Percentiles rank a stretch among this genome's conserved stretches.
These are phyloP conservation scores for Lachancea nothofagi DNA, from an alignment of 805 yeast species.

Conservation along the genomic window DNA sequence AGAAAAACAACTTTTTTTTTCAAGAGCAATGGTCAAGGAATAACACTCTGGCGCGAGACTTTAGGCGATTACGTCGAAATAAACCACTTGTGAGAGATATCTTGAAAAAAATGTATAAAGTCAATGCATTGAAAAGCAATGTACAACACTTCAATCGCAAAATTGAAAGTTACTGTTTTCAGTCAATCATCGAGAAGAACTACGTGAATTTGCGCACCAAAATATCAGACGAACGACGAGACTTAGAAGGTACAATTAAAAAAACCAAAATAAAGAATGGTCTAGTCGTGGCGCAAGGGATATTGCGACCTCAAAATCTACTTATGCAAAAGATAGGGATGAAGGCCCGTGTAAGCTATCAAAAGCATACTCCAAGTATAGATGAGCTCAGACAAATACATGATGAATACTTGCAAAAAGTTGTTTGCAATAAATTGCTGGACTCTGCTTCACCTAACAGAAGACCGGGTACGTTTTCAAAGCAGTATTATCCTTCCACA, in stretches of 20 bases:
- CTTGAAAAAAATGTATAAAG: slow-evolving; percentile 25
- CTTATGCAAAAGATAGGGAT: slow-evolving; percentile 1
- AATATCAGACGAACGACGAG: slow-evolving; percentile 26
- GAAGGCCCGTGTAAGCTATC: background rate
- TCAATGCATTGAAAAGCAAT: slow-evolving; percentile 31
- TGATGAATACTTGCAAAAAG: slow-evolving; percentile 27
- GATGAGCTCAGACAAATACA: slow-evolving; percentile 45
- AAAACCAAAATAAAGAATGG: slow-evolving; percentile 22
- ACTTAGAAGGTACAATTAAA: slow-evolving; percentile 34
- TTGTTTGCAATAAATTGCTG: slow-evolving; percentile 24
- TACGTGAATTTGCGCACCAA: slow-evolving; percentile 31
- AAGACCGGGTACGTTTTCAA: slow-evolving; percentile 36
- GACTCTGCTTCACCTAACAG: slow-evolving; percentile 16
- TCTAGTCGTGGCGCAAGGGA: slow-evolving; percentile 24
- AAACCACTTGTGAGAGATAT: slow-evolving; percentile 28
- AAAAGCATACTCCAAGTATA: slow-evolving; percentile 36
- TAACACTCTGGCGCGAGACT: slow-evolving; percentile 30
- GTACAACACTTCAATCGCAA: slow-evolving; percentile 32
- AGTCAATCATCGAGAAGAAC: slow-evolving; percentile 31
- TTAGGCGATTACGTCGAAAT: slow-evolving; percentile 19
- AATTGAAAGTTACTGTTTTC: slow-evolving; percentile 30
- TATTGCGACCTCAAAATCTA: slow-evolving; percentile 29
- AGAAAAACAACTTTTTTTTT: slow-evolving; percentile 53
- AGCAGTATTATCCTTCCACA: slow-evolving; percentile 39
- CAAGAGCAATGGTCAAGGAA: slow-evolving; percentile 43